phyloP scores from a whole-genome alignment of 2,329 filamentous ascomycete genomes.

The Acrocalymma vagum region DNA sequence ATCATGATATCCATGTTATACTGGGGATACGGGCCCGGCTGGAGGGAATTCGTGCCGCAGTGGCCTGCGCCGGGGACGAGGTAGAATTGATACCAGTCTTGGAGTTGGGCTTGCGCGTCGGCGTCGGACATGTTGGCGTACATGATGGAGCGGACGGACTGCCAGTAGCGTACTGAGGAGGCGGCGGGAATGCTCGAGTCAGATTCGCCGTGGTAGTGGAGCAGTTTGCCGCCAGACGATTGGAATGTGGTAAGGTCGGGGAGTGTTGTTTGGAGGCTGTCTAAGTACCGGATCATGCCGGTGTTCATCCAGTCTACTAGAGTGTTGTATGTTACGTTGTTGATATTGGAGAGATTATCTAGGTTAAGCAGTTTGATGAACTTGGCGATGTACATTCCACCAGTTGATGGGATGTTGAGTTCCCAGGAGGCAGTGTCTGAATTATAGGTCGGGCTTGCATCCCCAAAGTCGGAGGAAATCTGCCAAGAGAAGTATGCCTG shows the following conservation, averaged over 20 bases:
- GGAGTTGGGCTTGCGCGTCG: constrained; percentile 51
- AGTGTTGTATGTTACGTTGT: constrained; percentile 63
- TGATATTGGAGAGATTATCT: constrained; percentile 21
- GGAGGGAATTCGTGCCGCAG: constrained; percentile 47
- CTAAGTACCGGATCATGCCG: constrained; percentile 58
- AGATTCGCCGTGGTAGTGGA: constrained; percentile 67
- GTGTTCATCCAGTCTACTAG: constrained; percentile 63
- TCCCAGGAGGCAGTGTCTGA: constrained; percentile 39
- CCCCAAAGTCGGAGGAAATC: constrained; percentile 37
- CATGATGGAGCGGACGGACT: constrained; percentile 62
- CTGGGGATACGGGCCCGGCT: constrained; percentile 51
- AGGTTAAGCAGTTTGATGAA: constrained; percentile 51
- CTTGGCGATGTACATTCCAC: constrained; percentile 54
- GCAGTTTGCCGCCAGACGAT: constrained; percentile 61
- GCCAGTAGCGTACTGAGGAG: constrained; percentile 64
- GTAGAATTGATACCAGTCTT: constrained; percentile 65
- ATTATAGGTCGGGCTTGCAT: constrained; percentile 48
- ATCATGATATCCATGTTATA: constrained; percentile 50
- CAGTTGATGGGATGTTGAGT: constrained; percentile 40
- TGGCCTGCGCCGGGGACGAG: constrained; percentile 63
- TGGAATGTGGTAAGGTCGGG: constrained; percentile 63
- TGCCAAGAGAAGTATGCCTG: constrained; percentile 55
- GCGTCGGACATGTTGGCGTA: constrained; percentile 52
- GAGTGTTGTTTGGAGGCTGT: constrained; percentile 62
- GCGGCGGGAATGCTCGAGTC: constrained; percentile 62